Base-by-base conservation (phyloP, 768 basidiomycete genomes). In the Cubamyces lactineus region DNA sequence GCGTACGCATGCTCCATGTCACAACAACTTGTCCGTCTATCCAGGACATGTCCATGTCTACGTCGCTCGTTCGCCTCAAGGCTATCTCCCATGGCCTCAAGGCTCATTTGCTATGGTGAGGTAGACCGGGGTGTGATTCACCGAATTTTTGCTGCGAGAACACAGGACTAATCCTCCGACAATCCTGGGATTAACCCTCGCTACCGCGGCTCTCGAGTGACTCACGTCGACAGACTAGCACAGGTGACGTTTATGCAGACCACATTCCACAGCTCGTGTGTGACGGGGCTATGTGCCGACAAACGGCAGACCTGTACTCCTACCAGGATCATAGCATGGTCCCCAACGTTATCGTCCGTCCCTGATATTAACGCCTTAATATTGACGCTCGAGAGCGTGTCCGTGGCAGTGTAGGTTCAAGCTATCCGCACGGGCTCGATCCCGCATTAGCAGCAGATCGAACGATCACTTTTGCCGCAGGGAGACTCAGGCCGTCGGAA, bases 41-140 rank as follows among this genome's bases (percentile, higher is more conserved):
- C 23, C 46, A 26, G 28, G 19, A 15, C 28, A 45, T 49, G 61
- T 62, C 61, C n/a, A 45, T 16, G 13, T 11, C 40, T 16, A 40
- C 19, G 39, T 45, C 41, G 13, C 19, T 51, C 24, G 50, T 45
- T 42, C 34, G 55, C 61, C 61, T 62, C 30, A 55, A 62, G 61
- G 49, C 61, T 62, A 24, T 24, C 21, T 52, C n/a, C 49, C 17
- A 26, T 38, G 40, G 61, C 61, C 61, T 62, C 55, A 42, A 56
- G 61, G 54, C 46, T 26, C 13, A 43, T 17, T 16, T 5, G 23
- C 57, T 41, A 50, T 19, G n/a, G 28, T 45, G 28, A 51, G 49
- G 24, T 13, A 23, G 57, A 52, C 49, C 49, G 49, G 57, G 24
- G 41, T n/a, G 28, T 41, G 26, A 51, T 51, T 39, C 48, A 34